Evolutionary conservation across 2,329 filamentous ascomycete species (phyloP).

Genomic region (Colletotrichum shisoi): DNA sequence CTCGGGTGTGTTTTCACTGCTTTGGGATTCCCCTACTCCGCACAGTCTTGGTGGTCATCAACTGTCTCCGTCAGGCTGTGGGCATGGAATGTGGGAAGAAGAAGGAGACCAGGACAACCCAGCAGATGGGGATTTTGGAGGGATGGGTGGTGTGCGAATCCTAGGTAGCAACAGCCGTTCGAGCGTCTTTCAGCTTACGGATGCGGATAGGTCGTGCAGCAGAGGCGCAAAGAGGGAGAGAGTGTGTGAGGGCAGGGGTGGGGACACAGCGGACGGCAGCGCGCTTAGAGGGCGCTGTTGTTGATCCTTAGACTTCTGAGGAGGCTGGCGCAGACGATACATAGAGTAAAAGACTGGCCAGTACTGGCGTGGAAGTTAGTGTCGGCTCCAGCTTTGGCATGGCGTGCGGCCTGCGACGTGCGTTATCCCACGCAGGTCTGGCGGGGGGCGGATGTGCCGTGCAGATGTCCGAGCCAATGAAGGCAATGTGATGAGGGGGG

Average conservation of each 20-base stretch:
- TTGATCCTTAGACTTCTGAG: slow-evolving; percentile 10
- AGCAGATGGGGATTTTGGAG: slow-evolving; percentile 12
- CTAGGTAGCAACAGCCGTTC: not conserved
- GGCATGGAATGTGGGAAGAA: slow-evolving; percentile 1
- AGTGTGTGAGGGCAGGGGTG: not conserved
- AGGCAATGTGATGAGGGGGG: slow-evolving; percentile 22
- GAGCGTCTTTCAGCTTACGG: slow-evolving; percentile 19
- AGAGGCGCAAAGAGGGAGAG: not conserved
- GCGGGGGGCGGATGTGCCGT: slow-evolving; percentile 33
- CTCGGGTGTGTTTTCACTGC: slow-evolving; percentile 1
- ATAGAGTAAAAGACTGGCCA: not conserved
- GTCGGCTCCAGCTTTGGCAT: slow-evolving; percentile 3
- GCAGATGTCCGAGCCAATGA: slow-evolving; percentile 32
- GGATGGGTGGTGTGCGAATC: slow-evolving; percentile 14
- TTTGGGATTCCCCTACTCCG: not conserved
- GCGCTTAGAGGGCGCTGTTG: slow-evolving; percentile 23
- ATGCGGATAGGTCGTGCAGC: not conserved
- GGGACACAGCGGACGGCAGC: slow-evolving; percentile 7
- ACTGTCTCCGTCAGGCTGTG: not conserved
- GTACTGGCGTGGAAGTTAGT: slow-evolving; percentile 2
- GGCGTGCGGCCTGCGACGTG: slow-evolving; percentile 2
- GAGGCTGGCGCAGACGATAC: slow-evolving; percentile 9
- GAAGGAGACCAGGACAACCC: not conserved
- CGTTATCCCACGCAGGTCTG: slow-evolving; percentile 28
- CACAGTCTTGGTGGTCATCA: not conserved